Percentiles rank a stretch among this genome's conserved stretches.
Conservation (phyloP, 352 stramenopile genomes). For the Phytopythium cucurbitacearum region DNA sequence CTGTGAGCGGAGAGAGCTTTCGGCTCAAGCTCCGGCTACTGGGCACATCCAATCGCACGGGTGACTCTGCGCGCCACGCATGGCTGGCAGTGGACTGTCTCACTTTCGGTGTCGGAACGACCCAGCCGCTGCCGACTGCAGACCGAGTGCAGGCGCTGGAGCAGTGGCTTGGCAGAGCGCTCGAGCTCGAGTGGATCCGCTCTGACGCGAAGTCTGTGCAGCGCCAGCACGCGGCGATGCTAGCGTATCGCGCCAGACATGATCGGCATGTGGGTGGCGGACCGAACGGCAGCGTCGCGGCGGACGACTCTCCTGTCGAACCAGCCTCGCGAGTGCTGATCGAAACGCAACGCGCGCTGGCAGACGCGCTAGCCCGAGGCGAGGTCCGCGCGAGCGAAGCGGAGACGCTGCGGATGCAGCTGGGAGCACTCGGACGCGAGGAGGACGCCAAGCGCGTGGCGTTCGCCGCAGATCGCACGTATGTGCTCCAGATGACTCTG, state of each 20-base stretch:
- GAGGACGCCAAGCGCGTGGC: constrained; percentile 36
- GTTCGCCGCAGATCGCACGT: constrained; percentile 35
- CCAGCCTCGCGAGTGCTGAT: too few relatives aligned
- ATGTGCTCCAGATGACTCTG: constrained; percentile 38
- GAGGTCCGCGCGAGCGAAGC: background rate
- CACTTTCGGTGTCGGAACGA: background rate
- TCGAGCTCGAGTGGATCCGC: constrained; percentile 44
- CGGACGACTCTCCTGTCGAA: too few relatives aligned
- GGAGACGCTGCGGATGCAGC: background rate
- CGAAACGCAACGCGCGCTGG: too few relatives aligned
- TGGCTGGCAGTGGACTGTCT: constrained; percentile 2
- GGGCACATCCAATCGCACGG: background rate
- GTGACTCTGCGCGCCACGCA: too few relatives aligned
- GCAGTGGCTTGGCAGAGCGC: constrained; percentile 30
- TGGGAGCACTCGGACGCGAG: constrained; percentile 6
- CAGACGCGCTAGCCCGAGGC: background rate
- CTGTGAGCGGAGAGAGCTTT: constrained; percentile 17
- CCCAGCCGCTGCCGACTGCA: too few relatives aligned
- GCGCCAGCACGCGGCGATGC: constrained; percentile 34
- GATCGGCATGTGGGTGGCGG: constrained; percentile 8
- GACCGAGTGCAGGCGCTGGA: too few relatives aligned
- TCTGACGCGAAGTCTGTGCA: constrained; percentile 35
- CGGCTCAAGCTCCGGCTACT: constrained; percentile 21
- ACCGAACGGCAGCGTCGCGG: too few relatives aligned
- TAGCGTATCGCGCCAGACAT: constrained; percentile 28